A percentile compares a stretch with the other conserved stretches of the same genome.
These are phyloP conservation scores for Dalbergia oliveri DNA, from an alignment of 306 rosid species.

Conservation along the genomic window DNA sequence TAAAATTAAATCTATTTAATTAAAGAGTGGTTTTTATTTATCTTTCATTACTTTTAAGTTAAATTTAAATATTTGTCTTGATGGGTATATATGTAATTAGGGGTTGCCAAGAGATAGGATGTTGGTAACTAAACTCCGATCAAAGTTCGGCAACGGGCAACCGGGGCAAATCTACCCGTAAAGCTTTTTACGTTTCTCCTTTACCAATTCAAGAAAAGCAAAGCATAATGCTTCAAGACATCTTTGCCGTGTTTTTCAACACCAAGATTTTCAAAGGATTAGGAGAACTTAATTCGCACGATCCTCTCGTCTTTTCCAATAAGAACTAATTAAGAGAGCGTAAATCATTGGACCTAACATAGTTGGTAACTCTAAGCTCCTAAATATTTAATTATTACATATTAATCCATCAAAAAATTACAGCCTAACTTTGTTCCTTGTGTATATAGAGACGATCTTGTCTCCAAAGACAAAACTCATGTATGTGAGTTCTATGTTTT, in stretches of 20 bases:
- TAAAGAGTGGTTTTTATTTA: too few relatives aligned
- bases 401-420: too few relatives aligned
- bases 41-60: not conserved
- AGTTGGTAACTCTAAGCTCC: too few relatives aligned
- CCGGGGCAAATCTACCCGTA: constrained; percentile 4
- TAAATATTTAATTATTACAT: too few relatives aligned
- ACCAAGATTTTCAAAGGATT: not conserved
- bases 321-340: not conserved
- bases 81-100: constrained; percentile 2
- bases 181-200: not conserved
- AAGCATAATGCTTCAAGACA: not conserved
- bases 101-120: too few relatives aligned
- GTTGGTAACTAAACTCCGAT: not conserved
- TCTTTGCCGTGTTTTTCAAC: not conserved
- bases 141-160: constrained; percentile 1
- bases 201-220: not conserved
- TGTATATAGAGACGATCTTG: too few relatives aligned
- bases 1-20: too few relatives aligned
- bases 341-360: too few relatives aligned
- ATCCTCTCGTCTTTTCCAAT: not conserved
- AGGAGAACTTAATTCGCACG: not conserved
- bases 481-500: too few relatives aligned
- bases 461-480: too few relatives aligned
- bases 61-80: not conserved
- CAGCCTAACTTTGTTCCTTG: too few relatives aligned